Conservation (phyloP, 345 rosid species). For the Moringa oleifera region DNA sequence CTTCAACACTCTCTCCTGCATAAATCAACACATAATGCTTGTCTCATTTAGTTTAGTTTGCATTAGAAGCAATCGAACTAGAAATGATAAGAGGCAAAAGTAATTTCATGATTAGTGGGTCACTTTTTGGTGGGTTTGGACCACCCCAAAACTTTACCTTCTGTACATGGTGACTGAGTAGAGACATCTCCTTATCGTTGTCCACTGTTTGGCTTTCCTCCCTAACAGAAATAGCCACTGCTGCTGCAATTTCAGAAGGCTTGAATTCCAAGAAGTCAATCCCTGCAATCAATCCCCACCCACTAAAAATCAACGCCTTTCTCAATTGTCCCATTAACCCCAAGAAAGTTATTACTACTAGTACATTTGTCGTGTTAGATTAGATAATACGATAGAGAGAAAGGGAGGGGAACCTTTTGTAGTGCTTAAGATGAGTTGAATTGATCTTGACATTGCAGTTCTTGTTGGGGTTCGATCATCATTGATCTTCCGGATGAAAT, state of each 20-base stretch:
- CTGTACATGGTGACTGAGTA: conserved; percentile 34
- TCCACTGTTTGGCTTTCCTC: conserved; percentile 39
- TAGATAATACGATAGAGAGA: too few species aligned
- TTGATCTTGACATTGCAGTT: conserved; percentile 34
- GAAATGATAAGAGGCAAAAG: conserved; percentile 14
- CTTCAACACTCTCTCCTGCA: conserved; percentile 53
- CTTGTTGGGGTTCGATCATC: conserved; percentile 31
- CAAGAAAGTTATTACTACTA: conserved; percentile 5
- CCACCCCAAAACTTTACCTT: conserved; percentile 46
- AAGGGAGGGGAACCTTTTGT: conserved; percentile 35
- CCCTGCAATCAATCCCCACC: conserved; percentile 57
- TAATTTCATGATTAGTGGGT: conserved; percentile 15
- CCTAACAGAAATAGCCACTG: conserved; percentile 50
- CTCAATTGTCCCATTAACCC: too few species aligned
- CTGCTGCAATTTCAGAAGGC: conserved; percentile 83
- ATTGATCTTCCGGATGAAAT: conserved; percentile 49
- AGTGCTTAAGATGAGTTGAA: conserved; percentile 41
- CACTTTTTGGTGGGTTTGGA: conserved; percentile 18
- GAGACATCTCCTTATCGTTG: conserved; percentile 41
- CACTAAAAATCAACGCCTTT: conserved; percentile 28
- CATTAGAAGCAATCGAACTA: conserved; percentile 9
- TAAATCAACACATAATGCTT: too few species aligned
- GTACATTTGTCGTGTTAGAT: conserved; percentile 3
- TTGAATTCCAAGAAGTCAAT: conserved; percentile 63
- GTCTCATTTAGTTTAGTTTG: too few species aligned